These are phyloP conservation scores for Stygiomarasmius scandens DNA, from an alignment of 1,284 basidiomycete species.

Conservation along the genomic window DNA sequence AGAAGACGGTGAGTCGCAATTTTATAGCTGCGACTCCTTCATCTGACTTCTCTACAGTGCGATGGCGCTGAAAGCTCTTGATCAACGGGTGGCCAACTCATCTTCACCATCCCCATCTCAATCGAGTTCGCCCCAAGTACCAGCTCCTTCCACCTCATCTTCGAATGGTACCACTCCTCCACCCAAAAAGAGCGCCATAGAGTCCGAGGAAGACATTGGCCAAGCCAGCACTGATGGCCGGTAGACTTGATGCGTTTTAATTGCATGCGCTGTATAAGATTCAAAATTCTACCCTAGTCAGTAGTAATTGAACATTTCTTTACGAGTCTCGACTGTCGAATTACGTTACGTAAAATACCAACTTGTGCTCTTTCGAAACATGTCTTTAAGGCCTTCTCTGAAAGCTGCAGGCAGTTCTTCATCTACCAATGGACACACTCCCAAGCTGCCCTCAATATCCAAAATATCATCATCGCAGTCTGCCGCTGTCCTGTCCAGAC, in stretches of 20 bases:
- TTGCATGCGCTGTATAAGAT: slow-evolving; percentile 9
- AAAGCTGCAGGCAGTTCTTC: slow-evolving; percentile 26
- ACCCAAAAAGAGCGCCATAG: slow-evolving; percentile 30
- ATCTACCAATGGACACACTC: slow-evolving; percentile 16
- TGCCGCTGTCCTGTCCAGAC: slow-evolving; percentile 18
- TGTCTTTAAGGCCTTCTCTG: slow-evolving; percentile 24
- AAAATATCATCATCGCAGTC: not conserved
- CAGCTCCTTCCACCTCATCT: slow-evolving; percentile 37
- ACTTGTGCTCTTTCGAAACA: not conserved
- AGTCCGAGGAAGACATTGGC: slow-evolving; percentile 12
- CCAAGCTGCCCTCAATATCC: slow-evolving; percentile 10
- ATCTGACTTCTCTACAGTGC: slow-evolving; percentile 51
- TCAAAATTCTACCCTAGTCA: slow-evolving; percentile 3
- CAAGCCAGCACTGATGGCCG: slow-evolving; percentile 4
- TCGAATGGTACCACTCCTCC: slow-evolving; percentile 33
- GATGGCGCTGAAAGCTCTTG: slow-evolving; percentile 93
- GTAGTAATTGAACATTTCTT: not conserved
- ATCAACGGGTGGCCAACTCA: slow-evolving; percentile 83
- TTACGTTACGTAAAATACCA: slow-evolving; percentile 3
- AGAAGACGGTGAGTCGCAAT: slow-evolving; percentile 80
- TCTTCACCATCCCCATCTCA: slow-evolving; percentile 52
- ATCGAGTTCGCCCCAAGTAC: slow-evolving; percentile 37
- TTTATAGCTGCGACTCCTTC: not conserved
- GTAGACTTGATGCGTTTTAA: not conserved
- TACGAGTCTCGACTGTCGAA: slow-evolving; percentile 1